Conservation (phyloP, 768 basidiomycete species). For the Mycena leptocephala region DNA sequence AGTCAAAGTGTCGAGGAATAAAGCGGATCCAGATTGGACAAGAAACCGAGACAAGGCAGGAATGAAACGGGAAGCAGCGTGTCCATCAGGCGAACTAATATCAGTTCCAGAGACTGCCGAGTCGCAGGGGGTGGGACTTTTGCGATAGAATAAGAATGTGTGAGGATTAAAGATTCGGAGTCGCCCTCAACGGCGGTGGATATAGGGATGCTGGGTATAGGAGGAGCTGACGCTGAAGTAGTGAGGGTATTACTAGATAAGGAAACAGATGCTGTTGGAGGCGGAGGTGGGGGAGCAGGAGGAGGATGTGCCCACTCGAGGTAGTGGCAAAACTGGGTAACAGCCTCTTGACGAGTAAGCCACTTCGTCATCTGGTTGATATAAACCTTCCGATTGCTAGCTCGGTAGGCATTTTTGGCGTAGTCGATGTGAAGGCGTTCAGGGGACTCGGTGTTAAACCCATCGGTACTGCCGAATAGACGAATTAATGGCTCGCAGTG, state of each 20-base stretch:
- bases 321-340: neutral
- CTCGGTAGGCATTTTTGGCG: constrained; percentile 39
- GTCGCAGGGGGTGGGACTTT: neutral
- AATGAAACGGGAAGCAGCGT: neutral
- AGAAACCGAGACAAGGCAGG: neutral
- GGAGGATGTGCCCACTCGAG: constrained; percentile 3
- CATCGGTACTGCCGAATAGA: constrained; percentile 41
- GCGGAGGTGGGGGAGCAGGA: neutral
- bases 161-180: neutral
- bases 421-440: constrained; percentile 57
- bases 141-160: neutral
- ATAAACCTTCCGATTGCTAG: constrained; percentile 43
- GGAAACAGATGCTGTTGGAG: neutral
- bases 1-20: neutral
- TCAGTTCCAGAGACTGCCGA: neutral
- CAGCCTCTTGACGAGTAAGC: constrained; percentile 48
- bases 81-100: neutral
- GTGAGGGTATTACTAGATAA: neutral
- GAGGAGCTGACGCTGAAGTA: neutral
- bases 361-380: constrained; percentile 53
- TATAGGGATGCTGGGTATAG: too few relatives aligned
- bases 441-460: constrained; percentile 49
- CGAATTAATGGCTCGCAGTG: constrained; percentile 46
- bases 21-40: neutral
- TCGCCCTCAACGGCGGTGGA: neutral